A percentile compares a stretch with the other conserved stretches of the same genome.
Evolutionary conservation across 1,284 basidiomycete species (phyloP).

Genomic region (Cryptococcus deneoformans): DNA sequence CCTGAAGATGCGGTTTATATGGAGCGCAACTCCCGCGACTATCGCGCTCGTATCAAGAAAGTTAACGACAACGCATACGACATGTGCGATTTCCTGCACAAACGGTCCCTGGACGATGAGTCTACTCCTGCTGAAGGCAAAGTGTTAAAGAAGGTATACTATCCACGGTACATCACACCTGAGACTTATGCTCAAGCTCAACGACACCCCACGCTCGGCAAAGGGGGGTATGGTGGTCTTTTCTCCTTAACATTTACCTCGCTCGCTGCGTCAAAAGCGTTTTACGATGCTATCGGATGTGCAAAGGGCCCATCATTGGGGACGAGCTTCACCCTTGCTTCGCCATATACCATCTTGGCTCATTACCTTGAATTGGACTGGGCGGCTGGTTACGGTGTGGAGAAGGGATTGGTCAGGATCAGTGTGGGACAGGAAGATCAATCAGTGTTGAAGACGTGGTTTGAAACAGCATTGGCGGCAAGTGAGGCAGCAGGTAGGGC

Average conservation of each 20-base stretch:
- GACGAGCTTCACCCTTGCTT: conserved; percentile 93
- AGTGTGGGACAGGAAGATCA: conserved; percentile 86
- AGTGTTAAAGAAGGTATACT: conserved; percentile 81
- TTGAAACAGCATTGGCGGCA: conserved; percentile 64
- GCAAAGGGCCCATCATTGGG: conserved; percentile 92
- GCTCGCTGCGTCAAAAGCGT: conserved; percentile 65
- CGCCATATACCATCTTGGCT: conserved; percentile 89
- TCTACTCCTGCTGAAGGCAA: conserved; percentile 31
- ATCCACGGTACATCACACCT: conserved; percentile 78
- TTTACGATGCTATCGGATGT: conserved; percentile 81
- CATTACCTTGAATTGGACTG: conserved; percentile 91
- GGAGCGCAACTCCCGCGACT: conserved; percentile 97
- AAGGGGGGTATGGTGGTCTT: conserved; percentile 83
- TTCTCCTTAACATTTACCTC: conserved; percentile 88
- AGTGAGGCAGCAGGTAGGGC: conserved; percentile 30
- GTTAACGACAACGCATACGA: conserved; percentile 84
- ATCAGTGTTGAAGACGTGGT: conserved; percentile 60
- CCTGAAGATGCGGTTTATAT: conserved; percentile 93
- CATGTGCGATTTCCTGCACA: conserved; percentile 73
- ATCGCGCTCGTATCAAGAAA: conserved; percentile 66
- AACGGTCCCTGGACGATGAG: conserved; percentile 54
- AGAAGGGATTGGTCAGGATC: conserved; percentile 77
- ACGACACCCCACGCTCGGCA: conserved; percentile 39
- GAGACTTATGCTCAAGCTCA: conserved; percentile 68
- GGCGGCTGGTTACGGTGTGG: conserved; percentile 85